Percentiles rank a stretch among this genome's conserved stretches.
phyloP scores from a whole-genome alignment of 169 alveolate genomes.

The Cryptosporidium sp. region DNA sequence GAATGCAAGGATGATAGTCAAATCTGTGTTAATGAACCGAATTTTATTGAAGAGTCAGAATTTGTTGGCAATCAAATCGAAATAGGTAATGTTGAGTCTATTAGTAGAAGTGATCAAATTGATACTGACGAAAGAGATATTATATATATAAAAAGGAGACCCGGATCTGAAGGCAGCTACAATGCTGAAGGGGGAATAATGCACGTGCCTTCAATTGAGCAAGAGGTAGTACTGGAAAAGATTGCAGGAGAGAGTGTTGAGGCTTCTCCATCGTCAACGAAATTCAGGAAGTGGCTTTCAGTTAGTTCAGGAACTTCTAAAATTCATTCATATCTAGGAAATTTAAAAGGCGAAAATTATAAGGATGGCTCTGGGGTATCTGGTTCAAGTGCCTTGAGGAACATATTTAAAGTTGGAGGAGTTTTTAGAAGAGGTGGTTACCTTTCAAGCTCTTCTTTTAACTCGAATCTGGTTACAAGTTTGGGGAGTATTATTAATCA shows the following conservation, averaged over 20 bases:
- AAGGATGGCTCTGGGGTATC: neutral
- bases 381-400: conserved; percentile 14
- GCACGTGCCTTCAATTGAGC: neutral
- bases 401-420: conserved; percentile 26
- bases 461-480: conserved; percentile 36
- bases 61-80: neutral
- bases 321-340: conserved; percentile 11
- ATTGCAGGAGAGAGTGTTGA: neutral
- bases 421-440: neutral
- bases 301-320: neutral
- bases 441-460: conserved; percentile 24
- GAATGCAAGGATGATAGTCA: neutral
- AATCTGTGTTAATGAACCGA: neutral
- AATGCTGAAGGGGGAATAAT: neutral
- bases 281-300: conserved; percentile 35
- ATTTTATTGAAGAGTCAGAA: neutral
- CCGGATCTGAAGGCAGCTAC: conserved; percentile 20
- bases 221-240: neutral
- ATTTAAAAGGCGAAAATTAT: neutral
- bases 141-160: conserved; percentile 17
- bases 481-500: conserved; percentile 12
- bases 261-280: conserved; percentile 3
- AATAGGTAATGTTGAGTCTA: neutral
- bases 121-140: neutral
- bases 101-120: neutral